phyloP scores from a whole-genome alignment of 2,329 filamentous ascomycete genomes.

The Aciculosporium take region DNA sequence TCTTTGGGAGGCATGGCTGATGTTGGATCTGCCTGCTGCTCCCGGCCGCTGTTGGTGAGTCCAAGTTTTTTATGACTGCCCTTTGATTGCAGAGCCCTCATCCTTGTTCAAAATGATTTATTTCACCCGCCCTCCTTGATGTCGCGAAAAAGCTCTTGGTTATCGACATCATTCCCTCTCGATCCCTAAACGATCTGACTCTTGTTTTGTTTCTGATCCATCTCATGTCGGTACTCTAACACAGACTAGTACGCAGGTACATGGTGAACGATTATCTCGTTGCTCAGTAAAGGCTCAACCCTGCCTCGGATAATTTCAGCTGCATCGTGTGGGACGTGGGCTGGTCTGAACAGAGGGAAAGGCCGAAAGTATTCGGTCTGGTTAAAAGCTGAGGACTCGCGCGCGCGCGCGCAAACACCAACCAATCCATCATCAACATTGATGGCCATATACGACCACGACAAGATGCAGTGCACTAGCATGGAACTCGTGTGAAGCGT shows the following conservation, averaged over 20 bases:
- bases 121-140: not conserved
- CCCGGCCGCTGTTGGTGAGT: not conserved
- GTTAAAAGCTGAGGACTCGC: not conserved
- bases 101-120: not conserved
- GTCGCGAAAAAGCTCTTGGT: not conserved
- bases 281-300: not conserved
- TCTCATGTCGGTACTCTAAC: not conserved
- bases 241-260: not conserved
- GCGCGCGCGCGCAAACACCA: not conserved
- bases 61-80: not conserved
- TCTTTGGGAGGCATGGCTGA: not conserved
- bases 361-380: constrained; percentile 9
- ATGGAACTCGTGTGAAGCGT: not conserved
- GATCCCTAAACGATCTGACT: not conserved
- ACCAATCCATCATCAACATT: not conserved
- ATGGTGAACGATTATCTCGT: not conserved
- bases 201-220: not conserved
- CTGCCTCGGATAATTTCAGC: not conserved
- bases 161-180: not conserved
- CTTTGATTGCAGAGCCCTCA: not conserved
- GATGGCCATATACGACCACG: not conserved
- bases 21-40: not conserved
- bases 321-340: not conserved
- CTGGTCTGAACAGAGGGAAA: not conserved
- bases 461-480: not conserved